Evolutionary conservation across 2,329 filamentous ascomycete genomes (phyloP).

Genomic region (Pseudomassariella vexata): DNA sequence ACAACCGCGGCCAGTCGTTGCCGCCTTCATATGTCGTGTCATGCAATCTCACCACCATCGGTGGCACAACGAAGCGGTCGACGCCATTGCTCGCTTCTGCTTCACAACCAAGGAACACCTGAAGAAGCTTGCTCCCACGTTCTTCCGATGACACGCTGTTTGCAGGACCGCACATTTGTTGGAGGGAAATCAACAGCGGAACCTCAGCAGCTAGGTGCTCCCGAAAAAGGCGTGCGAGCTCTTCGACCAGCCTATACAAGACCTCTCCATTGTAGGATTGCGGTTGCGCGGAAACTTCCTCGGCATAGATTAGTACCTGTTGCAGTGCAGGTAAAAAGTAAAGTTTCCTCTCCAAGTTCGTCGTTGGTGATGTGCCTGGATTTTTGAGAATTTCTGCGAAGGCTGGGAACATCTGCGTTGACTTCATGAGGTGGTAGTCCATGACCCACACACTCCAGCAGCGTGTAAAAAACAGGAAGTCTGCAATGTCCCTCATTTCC

Average conservation of each 20-base stretch:
- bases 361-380: conserved; percentile 14
- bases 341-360: conserved; percentile 11
- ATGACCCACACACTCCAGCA: conserved; percentile 23
- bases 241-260: conserved; percentile 9
- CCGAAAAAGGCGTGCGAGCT: conserved; percentile 11
- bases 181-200: conserved; percentile 8
- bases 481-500: conserved; percentile 19
- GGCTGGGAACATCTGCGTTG: conserved; percentile 22
- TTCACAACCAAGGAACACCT: conserved; percentile 13
- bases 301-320: conserved; percentile 9
- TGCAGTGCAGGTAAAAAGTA: conserved; percentile 6
- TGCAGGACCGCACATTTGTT: conserved; percentile 7
- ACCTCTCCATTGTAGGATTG: conserved; percentile 9
- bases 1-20: conserved; percentile 18
- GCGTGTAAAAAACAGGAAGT: conserved; percentile 25
- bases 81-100: conserved; percentile 7
- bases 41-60: conserved; percentile 20
- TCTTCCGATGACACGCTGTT: conserved; percentile 3
- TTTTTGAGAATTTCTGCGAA: conserved; percentile 18
- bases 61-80: conserved; percentile 18
- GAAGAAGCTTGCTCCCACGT: conserved; percentile 11
- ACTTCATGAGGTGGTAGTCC: conserved; percentile 24
- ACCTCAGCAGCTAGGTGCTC: conserved; percentile 12
- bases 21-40: conserved; percentile 13
- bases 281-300: conserved; percentile 7